Percentiles rank a stretch among this genome's conserved stretches.
phyloP scores from a whole-genome alignment of 441 rosid species.

The Erysimum cheiri region DNA sequence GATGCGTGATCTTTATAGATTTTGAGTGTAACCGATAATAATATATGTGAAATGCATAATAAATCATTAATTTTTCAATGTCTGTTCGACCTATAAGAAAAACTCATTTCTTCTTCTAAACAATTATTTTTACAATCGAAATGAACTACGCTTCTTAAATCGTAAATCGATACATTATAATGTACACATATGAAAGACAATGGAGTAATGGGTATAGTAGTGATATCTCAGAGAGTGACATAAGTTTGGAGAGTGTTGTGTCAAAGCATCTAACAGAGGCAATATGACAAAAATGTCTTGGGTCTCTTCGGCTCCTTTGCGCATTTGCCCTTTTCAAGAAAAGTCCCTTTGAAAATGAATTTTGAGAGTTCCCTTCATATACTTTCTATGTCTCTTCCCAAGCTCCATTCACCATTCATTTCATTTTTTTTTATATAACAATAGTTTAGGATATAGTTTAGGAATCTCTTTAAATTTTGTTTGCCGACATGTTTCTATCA shows the following conservation, averaged over 20 bases:
- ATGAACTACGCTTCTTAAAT: neutral
- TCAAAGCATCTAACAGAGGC: conserved; percentile 34
- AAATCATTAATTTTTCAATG: neutral
- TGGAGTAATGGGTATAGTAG: conserved; percentile 12
- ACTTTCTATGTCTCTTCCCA: conserved; percentile 1
- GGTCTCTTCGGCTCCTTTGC: conserved; percentile 24
- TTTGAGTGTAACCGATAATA: neutral
- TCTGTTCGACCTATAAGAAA: neutral
- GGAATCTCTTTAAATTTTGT: neutral
- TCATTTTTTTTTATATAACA: neutral
- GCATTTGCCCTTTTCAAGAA: conserved; percentile 25
- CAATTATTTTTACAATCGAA: neutral
- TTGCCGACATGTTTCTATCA: conserved; percentile 29
- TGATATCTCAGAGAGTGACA: conserved; percentile 18
- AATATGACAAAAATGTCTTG: conserved; percentile 20
- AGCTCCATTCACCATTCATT: conserved; percentile 33
- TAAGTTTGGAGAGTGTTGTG: conserved; percentile 37
- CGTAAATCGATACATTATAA: neutral
- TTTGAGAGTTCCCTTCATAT: conserved; percentile 14
- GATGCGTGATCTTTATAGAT: neutral
- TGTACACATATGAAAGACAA: neutral
- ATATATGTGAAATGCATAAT: neutral
- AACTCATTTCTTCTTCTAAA: conserved; percentile 1
- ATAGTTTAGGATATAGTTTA: neutral
- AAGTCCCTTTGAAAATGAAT: conserved; percentile 23